Evolutionary conservation across 2,329 filamentous ascomycete genomes (phyloP).

Genomic region (Paecilomyces variotii): DNA sequence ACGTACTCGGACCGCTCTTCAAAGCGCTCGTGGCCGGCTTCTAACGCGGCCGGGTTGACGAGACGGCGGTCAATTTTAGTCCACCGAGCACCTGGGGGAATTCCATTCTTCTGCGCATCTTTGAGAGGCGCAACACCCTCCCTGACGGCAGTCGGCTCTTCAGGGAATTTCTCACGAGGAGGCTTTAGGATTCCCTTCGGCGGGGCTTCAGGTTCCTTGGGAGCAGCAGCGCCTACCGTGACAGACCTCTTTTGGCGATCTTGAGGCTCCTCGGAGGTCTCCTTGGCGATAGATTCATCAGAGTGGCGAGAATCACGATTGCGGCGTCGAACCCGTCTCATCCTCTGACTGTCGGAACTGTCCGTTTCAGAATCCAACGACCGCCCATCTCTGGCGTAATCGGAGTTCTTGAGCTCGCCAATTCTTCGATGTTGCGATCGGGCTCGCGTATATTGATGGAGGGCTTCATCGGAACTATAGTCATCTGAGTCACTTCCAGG

Average conservation of each 20-base stretch:
- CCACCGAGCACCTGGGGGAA: conserved; percentile 75
- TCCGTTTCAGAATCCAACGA: conserved; percentile 13
- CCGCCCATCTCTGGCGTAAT: conserved; percentile 13
- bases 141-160: conserved; percentile 71
- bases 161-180: conserved; percentile 75
- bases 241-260: conserved; percentile 18
- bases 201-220: conserved; percentile 53
- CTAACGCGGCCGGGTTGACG: conserved; percentile 82
- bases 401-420: conserved; percentile 18
- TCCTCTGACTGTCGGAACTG: conserved; percentile 12
- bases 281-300: conserved; percentile 9
- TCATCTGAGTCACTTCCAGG: conserved; percentile 19
- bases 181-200: conserved; percentile 80
- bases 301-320: conserved; percentile 6
- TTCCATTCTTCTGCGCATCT: conserved; percentile 65
- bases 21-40: conserved; percentile 79
- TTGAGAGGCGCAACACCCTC: conserved; percentile 94
- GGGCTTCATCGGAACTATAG: conserved; percentile 25
- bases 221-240: conserved; percentile 16
- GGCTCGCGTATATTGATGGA: conserved; percentile 22
- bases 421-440: conserved; percentile 16
- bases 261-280: conserved; percentile 10
- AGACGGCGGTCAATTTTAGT: conserved; percentile 84
- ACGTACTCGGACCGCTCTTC: conserved; percentile 91
- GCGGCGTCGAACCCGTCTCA: neutral